Base-by-base conservation (phyloP, 495 filamentous ascomycete genomes). In the Neurospora hispaniola region DNA sequence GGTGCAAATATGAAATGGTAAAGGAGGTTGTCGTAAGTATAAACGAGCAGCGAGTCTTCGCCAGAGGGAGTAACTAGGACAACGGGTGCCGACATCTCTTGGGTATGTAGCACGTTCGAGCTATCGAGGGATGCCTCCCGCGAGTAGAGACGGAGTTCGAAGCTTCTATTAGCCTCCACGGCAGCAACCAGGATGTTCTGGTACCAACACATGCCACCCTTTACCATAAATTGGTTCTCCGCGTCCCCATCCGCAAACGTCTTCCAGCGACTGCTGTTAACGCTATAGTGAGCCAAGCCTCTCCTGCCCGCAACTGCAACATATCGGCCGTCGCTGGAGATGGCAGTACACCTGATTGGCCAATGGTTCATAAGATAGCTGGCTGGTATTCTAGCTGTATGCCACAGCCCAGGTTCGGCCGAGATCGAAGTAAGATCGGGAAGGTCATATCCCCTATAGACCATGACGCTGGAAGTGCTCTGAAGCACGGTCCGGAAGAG, bases 151-250 rank as follows among this genome's bases (percentile, higher is more conserved):
- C 96, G 94, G 40, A 99, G 82, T 88, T 97, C 92, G 78, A 94
- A 94, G 23, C 89, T 89, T 73, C 89, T 89, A 75, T 93, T 91
- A 68, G 89, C 89, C 79, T 98, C 96, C 41, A 97, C 90, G n/a
- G 95, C 93, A 54, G 94, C 94, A 72, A 99, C 92, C 20, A 99
- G 82, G 31, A 98, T 92, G 80, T 99, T 96, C 71, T 96, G 94
- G 77, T 94, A 93, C 96, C 96, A 99, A 77, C 94, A 97, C 94
- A 99, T 97, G 0, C 96, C 96, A 31, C 96, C 96, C 74, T 94
- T 85, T 31, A 99, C 93, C 93, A 35, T 92, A 87, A 99, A 98
- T 44, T 93, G 91, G 74, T 96, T 93, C 78, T 98, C 95, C 76
- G 90, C 87, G 59, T 85, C 89, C 35, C 90, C 86, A 76, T 96